Conservation (phyloP, 495 filamentous ascomycete genomes). For the Cairneyella variabilis region DNA sequence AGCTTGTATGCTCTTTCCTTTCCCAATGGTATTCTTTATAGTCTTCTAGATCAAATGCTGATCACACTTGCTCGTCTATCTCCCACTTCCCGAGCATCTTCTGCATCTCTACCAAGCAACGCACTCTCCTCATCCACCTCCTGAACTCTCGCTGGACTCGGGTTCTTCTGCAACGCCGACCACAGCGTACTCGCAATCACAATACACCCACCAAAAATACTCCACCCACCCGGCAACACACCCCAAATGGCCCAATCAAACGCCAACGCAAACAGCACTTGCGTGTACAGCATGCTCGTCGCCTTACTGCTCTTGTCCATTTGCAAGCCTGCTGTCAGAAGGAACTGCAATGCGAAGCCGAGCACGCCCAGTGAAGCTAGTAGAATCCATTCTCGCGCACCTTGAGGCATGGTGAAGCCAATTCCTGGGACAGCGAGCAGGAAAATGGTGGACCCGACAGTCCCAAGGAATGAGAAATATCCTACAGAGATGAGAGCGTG, state of each 20-base stretch:
- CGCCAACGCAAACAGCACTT: slow-evolving; percentile 75
- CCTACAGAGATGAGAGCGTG: slow-evolving; percentile 77
- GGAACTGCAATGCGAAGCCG: slow-evolving; percentile 76
- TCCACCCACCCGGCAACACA: slow-evolving; percentile 57
- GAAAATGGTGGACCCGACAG: slow-evolving; percentile 44
- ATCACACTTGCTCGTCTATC: too few species aligned
- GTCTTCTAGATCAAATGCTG: too few species aligned
- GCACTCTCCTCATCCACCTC: slow-evolving; percentile 32
- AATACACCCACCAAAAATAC: slow-evolving; percentile 61
- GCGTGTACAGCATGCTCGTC: slow-evolving; percentile 78
- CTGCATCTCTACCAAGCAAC: slow-evolving; percentile 23
- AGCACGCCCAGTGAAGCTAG: slow-evolving; percentile 62
- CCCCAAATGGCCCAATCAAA: slow-evolving; percentile 75
- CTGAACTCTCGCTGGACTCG: slow-evolving; percentile 16
- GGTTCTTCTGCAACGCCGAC: slow-evolving; percentile 54
- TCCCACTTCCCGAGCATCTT: too few species aligned
- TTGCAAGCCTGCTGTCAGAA: slow-evolving; percentile 70
- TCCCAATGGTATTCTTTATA: too few species aligned
- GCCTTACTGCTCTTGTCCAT: slow-evolving; percentile 63
- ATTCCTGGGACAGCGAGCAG: slow-evolving; percentile 34
- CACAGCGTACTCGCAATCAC: slow-evolving; percentile 72
- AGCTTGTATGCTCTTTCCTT: too few species aligned
- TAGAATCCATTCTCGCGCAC: slow-evolving; percentile 59
- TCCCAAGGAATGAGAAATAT: slow-evolving; percentile 68
- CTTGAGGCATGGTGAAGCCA: slow-evolving; percentile 58